phyloP scores from a whole-genome alignment of 1,284 basidiomycete genomes.

The Leccinum subrobustum region DNA sequence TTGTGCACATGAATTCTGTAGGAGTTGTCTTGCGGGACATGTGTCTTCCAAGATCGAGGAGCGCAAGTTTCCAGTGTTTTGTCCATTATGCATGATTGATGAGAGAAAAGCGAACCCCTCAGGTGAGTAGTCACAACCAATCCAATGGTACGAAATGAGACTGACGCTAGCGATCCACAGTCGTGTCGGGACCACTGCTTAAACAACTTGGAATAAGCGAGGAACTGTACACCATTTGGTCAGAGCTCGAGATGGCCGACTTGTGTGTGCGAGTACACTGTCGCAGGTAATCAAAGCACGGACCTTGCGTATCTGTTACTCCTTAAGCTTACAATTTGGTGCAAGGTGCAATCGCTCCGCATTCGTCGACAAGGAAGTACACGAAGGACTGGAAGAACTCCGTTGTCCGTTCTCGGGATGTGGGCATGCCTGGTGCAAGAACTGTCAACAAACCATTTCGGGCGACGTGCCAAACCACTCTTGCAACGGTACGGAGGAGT shows the following conservation, averaged over 20 bases:
- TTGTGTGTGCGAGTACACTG: conserved; percentile 48
- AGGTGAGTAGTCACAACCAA: conserved; percentile 33
- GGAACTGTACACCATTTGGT: conserved; percentile 44
- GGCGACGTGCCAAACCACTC: conserved; percentile 44
- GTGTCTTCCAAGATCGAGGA: conserved; percentile 49
- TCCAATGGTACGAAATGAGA: neutral
- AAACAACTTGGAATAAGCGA: conserved; percentile 48
- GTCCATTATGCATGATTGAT: conserved; percentile 50
- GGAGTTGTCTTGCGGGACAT: conserved; percentile 48
- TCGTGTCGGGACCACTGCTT: conserved; percentile 39
- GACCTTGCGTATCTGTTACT: neutral
- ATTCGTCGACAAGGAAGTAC: conserved; percentile 50
- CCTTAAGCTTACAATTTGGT: conserved; percentile 3
- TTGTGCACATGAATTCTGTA: conserved; percentile 29
- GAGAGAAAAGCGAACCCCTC: conserved; percentile 36
- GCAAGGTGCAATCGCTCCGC: conserved; percentile 45
- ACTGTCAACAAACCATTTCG: conserved; percentile 45
- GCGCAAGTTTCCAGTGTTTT: conserved; percentile 56
- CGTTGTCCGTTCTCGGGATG: conserved; percentile 47
- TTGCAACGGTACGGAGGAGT: conserved; percentile 54
- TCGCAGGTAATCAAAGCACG: conserved; percentile 22
- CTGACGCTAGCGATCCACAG: conserved; percentile 31
- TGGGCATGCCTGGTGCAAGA: conserved; percentile 52
- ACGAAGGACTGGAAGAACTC: conserved; percentile 40
- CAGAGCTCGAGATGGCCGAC: conserved; percentile 51